These are phyloP conservation scores for Carex cristatella DNA, from an alignment of 176 grass and related monocot species.

Conservation along the genomic window DNA sequence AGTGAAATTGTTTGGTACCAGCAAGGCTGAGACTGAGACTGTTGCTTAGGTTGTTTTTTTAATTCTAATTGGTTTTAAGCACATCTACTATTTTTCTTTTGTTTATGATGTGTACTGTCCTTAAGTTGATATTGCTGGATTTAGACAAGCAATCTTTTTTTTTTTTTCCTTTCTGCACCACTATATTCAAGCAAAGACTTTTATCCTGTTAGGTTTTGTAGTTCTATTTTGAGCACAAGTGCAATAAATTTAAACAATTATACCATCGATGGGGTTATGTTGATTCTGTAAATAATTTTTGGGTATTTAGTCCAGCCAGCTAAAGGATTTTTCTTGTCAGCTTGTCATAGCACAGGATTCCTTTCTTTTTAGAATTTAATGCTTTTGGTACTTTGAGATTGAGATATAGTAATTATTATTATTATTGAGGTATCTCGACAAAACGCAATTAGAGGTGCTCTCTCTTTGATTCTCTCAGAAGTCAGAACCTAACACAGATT, in stretches of 20 bases:
- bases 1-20: slow-evolving; percentile 55
- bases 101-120: neutral
- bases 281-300: neutral
- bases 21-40: slow-evolving; percentile 35
- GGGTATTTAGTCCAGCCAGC: no score
- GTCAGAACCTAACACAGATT: no score
- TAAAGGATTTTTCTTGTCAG: neutral
- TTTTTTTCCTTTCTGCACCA: neutral
- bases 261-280: neutral
- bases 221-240: neutral
- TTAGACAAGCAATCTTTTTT: neutral
- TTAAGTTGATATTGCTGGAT: neutral
- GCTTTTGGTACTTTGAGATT: neutral
- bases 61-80: neutral
- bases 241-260: neutral
- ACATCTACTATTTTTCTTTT: neutral
- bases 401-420: no score
- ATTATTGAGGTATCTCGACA: slow-evolving; percentile 31
- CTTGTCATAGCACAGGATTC: neutral
- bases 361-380: neutral
- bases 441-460: slow-evolving; percentile 39
- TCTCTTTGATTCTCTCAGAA: slow-evolving; percentile 36
- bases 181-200: neutral
- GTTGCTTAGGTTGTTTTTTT: slow-evolving; percentile 15
- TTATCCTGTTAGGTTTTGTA: neutral